These are phyloP conservation scores for Cytospora paraplurivora DNA, from an alignment of 2,329 filamentous ascomycete species.

Conservation along the genomic window DNA sequence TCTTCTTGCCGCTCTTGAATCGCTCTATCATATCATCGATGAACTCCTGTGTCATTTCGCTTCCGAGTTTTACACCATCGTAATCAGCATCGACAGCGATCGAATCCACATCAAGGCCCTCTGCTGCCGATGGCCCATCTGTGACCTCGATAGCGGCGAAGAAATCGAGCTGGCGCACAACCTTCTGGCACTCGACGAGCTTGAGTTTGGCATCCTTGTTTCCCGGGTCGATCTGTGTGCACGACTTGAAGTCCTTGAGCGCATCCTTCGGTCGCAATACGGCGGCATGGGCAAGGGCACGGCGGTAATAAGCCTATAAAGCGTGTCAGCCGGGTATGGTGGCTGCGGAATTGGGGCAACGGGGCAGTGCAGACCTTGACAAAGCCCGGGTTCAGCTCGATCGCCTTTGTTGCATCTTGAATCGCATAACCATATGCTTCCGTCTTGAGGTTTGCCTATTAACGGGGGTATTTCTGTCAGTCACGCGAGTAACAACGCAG, in stretches of 20 bases:
- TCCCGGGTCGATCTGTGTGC: constrained; percentile 80
- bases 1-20: constrained; percentile 94
- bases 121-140: constrained; percentile 88
- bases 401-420: constrained; percentile 84
- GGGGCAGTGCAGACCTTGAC: constrained; percentile 68
- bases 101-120: constrained; percentile 83
- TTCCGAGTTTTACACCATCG: constrained; percentile 76
- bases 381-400: constrained; percentile 85
- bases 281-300: constrained; percentile 87
- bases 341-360: neutral
- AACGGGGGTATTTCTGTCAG: constrained; percentile 39
- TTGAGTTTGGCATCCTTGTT: constrained; percentile 93
- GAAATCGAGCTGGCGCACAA: constrained; percentile 89
- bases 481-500: constrained; percentile 44
- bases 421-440: constrained; percentile 95
- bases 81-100: constrained; percentile 83
- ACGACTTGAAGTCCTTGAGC: constrained; percentile 87
- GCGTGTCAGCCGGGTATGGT: constrained; percentile 18
- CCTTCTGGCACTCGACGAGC: constrained; percentile 89
- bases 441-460: constrained; percentile 87
- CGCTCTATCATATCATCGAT: constrained; percentile 96
- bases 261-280: constrained; percentile 89
- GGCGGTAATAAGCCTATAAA: constrained; percentile 83
- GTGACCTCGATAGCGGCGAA: constrained; percentile 92
- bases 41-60: constrained; percentile 93